A percentile compares a stretch with the other conserved stretches of the same genome.
Evolutionary conservation across 116 monocot species (phyloP).

Genomic region (Thalassia testudinum): DNA sequence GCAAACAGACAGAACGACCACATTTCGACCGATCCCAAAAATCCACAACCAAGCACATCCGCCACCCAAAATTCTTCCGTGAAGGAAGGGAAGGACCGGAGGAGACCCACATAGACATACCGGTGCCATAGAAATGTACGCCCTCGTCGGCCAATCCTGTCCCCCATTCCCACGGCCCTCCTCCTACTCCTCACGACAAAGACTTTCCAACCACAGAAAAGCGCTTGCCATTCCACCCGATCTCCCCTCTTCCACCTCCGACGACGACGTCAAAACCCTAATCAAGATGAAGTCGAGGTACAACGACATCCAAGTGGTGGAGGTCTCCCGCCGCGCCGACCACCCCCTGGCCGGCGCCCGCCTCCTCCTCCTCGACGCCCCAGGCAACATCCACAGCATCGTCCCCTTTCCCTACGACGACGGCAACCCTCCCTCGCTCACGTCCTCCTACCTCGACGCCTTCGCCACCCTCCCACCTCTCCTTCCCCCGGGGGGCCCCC

Average conservation of each 20-base stretch:
- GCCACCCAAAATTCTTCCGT: no score
- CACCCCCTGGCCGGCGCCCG: constrained; percentile 71
- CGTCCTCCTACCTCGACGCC: constrained; percentile 72
- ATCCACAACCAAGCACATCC: no score
- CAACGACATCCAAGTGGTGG: constrained; percentile 69
- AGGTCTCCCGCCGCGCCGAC: constrained; percentile 58
- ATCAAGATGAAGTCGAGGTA: constrained; percentile 42
- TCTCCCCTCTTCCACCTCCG: background rate
- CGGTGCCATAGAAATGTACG: no score
- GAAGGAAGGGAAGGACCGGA: no score
- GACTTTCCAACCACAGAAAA: no score
- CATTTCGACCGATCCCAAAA: no score
- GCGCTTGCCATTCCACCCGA: no score
- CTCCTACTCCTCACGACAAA: no score
- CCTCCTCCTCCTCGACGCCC: constrained; percentile 81
- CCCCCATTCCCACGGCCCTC: no score
- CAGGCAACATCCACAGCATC: constrained; percentile 89
- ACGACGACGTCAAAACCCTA: constrained; percentile 44
- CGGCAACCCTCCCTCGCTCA: constrained; percentile 34
- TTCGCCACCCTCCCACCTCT: constrained; percentile 80
- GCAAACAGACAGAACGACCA: no score
- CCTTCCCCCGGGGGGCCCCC: constrained; percentile 51
- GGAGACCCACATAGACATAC: no score
- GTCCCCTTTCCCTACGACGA: constrained; percentile 18
- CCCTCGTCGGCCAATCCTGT: no score